phyloP scores from a whole-genome alignment of 73 alveolate species.

The Durusdinium trenchii region DNA sequence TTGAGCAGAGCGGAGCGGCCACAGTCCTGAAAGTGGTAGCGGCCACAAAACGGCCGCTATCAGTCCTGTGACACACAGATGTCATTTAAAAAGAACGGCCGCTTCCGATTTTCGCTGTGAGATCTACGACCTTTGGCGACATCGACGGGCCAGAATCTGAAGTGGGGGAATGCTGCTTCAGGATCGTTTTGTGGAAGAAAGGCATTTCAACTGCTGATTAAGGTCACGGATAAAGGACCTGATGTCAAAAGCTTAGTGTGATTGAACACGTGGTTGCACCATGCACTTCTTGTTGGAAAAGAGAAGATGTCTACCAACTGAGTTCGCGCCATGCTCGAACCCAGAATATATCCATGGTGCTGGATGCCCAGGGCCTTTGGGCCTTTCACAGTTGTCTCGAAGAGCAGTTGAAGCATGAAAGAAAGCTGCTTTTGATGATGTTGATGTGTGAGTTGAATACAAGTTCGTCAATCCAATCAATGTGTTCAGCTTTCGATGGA shows the following conservation, averaged over 20 bases:
- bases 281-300: neutral
- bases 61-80: too few relatives aligned
- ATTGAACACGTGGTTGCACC: neutral
- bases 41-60: too few relatives aligned
- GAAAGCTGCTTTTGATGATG: neutral
- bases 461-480: too few relatives aligned
- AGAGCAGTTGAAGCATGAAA: neutral
- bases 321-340: slow-evolving; percentile 55
- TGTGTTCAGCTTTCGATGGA: neutral
- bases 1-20: too few relatives aligned
- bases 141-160: slow-evolving; percentile 54
- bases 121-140: slow-evolving; percentile 82
- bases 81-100: too few relatives aligned
- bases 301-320: neutral
- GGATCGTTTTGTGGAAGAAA: neutral
- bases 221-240: slow-evolving; percentile 94
- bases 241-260: slow-evolving; percentile 16
- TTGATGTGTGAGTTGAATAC: neutral
- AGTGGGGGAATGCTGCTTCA: neutral
- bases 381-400: neutral
- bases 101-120: too few relatives aligned
- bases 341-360: slow-evolving; percentile 89
- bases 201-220: neutral
- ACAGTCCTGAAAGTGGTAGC: too few relatives aligned
- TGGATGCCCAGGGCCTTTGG: neutral